Evolutionary conservation across 2,329 filamentous ascomycete species (phyloP), one percentile per base, ranked within the genome.

Genomic region (Ophiostoma sp.): DNA sequence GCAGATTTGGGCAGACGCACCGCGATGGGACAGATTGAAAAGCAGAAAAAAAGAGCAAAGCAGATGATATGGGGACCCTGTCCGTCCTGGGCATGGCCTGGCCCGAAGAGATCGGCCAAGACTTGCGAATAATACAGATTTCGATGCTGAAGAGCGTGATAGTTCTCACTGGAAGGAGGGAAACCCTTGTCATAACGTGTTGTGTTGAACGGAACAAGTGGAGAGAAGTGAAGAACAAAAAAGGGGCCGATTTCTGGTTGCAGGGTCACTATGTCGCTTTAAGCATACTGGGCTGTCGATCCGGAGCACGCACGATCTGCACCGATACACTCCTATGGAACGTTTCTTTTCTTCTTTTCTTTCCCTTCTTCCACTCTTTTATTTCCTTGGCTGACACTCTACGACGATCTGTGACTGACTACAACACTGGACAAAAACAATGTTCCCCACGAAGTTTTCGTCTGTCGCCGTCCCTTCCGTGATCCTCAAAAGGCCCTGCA

Each of bases 301-400:
- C 66, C 28, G 66, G 66, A 69, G 8, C 66, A 52, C 39, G 22
- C 8, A 39, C n/a, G 63, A 68, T 68, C 42, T 50, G 22, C 42
- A 50, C 8, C 17, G 64, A 69, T 52, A 28, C n/a, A 42, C 25
- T 69, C 39, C 64, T 36, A 69, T 69, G 48, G 48, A 57, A 69
- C 68, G 68, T 69, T 69, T 57, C 48, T 57, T 50, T 50, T 31
- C 17, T 50, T 70, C 36, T 25, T 39, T 28, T 28, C 9, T 57
- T 57, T 25, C 31, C 19, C 12, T 39, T 69, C 48, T 57, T 52
- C 42, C 28, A 28, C 42, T 15, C 42, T 33, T 69, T 48, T 66
- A 25, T 25, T 63, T 64, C 59, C 33, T 25, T n/a, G 50, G 22
- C 50, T 22, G 22, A 52, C 48, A 7, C 19, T 50, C n/a, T 17